These are phyloP conservation scores for Artemisia argyi DNA, from an alignment of 129 eudicot species.

Conservation along the genomic window DNA sequence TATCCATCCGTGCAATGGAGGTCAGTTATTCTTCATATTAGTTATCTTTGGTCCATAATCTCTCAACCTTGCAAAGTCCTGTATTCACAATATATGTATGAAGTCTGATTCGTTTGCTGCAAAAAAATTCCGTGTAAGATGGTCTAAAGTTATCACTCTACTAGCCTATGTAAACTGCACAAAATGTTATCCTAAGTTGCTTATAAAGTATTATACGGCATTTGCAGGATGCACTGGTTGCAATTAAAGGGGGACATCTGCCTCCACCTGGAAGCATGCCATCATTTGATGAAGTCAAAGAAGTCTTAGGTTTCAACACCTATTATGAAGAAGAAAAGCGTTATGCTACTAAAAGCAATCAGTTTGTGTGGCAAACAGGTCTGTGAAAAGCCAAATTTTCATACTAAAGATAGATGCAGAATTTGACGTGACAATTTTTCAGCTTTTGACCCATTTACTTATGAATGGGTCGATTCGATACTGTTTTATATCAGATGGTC, in stretches of 20 bases:
- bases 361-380: constrained; percentile 52
- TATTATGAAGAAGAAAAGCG: constrained; percentile 91
- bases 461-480: neutral
- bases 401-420: neutral
- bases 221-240: constrained; percentile 79
- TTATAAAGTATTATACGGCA: constrained; percentile 16
- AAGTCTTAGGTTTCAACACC: constrained; percentile 68
- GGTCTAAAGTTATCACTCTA: neutral
- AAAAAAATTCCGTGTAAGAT: too few relatives aligned
- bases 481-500: neutral
- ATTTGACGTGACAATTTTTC: neutral
- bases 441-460: neutral
- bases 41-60: neutral
- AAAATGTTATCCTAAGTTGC: neutral
- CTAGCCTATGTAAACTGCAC: constrained; percentile 8
- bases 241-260: constrained; percentile 79
- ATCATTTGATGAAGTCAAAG: constrained; percentile 89
- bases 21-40: constrained; percentile 24
- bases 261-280: constrained; percentile 98
- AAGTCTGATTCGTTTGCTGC: too few relatives aligned
- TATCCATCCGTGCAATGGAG: constrained; percentile 94
- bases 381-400: constrained; percentile 13
- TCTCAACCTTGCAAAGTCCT: too few relatives aligned
- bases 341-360: constrained; percentile 49
- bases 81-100: too few relatives aligned